A percentile compares a stretch with the other conserved stretches of the same genome.
phyloP scores from a whole-genome alignment of 495 filamentous ascomycete genomes.

The Thermothielavioides terrestris region DNA sequence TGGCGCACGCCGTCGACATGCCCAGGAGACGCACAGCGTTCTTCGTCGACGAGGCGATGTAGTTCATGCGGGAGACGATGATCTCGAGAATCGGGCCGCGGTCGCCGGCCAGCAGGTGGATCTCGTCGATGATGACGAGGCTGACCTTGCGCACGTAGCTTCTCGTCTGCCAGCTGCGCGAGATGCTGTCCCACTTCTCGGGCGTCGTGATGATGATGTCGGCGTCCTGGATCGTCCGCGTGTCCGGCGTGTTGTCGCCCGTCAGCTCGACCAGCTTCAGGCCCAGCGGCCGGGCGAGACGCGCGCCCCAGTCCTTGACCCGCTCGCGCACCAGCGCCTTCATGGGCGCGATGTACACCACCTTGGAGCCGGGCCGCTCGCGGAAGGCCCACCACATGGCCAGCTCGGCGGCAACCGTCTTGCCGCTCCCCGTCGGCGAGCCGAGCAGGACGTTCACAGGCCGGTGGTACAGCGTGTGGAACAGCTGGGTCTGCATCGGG shows the following conservation, averaged over 20 bases:
- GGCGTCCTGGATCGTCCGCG: constrained; percentile 83
- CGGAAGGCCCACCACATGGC: constrained; percentile 99
- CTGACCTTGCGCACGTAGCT: constrained; percentile 92
- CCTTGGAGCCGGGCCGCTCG: constrained; percentile 90
- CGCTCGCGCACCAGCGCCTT: constrained; percentile 95
- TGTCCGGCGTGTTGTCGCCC: constrained; percentile 96
- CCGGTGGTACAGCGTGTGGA: constrained; percentile 91
- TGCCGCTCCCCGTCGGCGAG: constrained; percentile 95
- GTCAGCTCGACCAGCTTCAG: constrained; percentile 93
- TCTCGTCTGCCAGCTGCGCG: constrained; percentile 94
- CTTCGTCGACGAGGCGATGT: constrained; percentile 89
- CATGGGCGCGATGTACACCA: constrained; percentile 99
- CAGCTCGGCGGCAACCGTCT: constrained; percentile 89
- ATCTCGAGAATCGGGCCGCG: constrained; percentile 97
- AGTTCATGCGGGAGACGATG: constrained; percentile 98
- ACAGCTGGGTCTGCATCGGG: constrained; percentile 98
- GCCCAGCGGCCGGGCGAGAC: constrained; percentile 76
- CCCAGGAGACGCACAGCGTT: constrained; percentile 82
- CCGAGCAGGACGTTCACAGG: constrained; percentile 85
- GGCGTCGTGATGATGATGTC: constrained; percentile 98
- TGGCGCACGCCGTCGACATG: constrained; percentile 97
- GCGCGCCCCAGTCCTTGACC: constrained; percentile 86
- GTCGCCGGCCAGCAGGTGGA: constrained; percentile 91
- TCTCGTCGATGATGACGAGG: constrained; percentile 97
- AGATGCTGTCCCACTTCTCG: constrained; percentile 99